Conservation (phyloP, 2,329 filamentous ascomycete species). For the Penicillium frequentans region DNA sequence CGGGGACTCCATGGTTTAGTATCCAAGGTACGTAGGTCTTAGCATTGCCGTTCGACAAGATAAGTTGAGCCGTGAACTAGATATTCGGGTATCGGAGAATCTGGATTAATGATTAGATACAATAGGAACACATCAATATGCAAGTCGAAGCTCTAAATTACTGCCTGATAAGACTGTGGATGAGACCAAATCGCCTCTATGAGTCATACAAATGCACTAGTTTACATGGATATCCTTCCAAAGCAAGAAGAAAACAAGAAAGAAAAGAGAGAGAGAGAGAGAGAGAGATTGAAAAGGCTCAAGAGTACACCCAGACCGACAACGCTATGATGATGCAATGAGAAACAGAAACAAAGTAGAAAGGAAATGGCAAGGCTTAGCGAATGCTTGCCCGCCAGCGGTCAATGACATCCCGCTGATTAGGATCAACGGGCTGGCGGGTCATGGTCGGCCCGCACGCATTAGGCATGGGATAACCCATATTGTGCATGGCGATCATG, state of each 20-base stretch:
- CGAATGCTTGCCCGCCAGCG: constrained; percentile 55
- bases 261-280: not conserved
- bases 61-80: too few relatives aligned
- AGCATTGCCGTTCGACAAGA: too few relatives aligned
- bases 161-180: not conserved
- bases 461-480: constrained; percentile 27
- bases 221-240: constrained; percentile 22
- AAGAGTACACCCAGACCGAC: constrained; percentile 14
- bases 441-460: constrained; percentile 27
- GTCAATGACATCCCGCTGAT: constrained; percentile 59
- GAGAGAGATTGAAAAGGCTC: not conserved
- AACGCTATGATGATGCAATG: constrained; percentile 17
- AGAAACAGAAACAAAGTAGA: constrained; percentile 7
- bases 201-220: constrained; percentile 15
- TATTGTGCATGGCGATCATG: constrained; percentile 27
- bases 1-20: too few relatives aligned
- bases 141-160: not conserved
- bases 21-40: too few relatives aligned
- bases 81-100: too few relatives aligned
- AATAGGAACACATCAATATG: too few relatives aligned
- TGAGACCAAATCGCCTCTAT: not conserved
- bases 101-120: too few relatives aligned
- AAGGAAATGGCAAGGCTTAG: constrained; percentile 12
- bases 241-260: not conserved
- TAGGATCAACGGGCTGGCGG: constrained; percentile 45